Conservation (phyloP, 2,329 filamentous ascomycete genomes). For the Endothia cerciana region DNA sequence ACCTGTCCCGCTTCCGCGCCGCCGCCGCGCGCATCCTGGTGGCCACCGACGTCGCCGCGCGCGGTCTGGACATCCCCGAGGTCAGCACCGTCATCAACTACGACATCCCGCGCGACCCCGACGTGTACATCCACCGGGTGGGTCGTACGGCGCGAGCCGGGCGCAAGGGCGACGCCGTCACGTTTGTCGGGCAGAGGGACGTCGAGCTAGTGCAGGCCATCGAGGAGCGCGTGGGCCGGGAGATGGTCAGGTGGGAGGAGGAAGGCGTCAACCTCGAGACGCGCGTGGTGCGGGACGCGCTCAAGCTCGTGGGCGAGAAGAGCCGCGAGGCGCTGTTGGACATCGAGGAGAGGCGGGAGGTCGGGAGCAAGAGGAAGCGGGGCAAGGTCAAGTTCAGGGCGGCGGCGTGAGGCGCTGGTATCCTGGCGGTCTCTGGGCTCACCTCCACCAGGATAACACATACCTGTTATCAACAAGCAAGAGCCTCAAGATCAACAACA, state of each 20-base stretch:
- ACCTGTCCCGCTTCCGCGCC: conserved; percentile 89
- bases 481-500: background rate
- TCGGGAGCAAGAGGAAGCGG: conserved; percentile 79
- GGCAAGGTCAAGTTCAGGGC: conserved; percentile 60
- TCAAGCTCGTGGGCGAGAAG: conserved; percentile 93
- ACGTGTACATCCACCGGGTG: conserved; percentile 96
- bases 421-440: background rate
- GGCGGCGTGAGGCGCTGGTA: conserved; percentile 13
- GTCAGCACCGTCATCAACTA: conserved; percentile 93
- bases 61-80: conserved; percentile 93
- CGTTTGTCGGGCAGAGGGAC: conserved; percentile 90
- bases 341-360: conserved; percentile 90
- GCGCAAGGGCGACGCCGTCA: conserved; percentile 78
- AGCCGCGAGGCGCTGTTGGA: conserved; percentile 89
- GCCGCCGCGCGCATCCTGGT: conserved; percentile 87
- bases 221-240: conserved; percentile 76
- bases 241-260: conserved; percentile 85
- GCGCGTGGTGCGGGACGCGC: conserved; percentile 78
- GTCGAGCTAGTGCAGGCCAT: conserved; percentile 90
- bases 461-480: too few species aligned
- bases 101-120: conserved; percentile 92
- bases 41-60: conserved; percentile 91
- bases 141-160: conserved; percentile 95
- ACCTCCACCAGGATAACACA: background rate
- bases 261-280: conserved; percentile 95